Conservation (phyloP, 192 early-diverging fungal species). For the Entrophospora sp. region DNA sequence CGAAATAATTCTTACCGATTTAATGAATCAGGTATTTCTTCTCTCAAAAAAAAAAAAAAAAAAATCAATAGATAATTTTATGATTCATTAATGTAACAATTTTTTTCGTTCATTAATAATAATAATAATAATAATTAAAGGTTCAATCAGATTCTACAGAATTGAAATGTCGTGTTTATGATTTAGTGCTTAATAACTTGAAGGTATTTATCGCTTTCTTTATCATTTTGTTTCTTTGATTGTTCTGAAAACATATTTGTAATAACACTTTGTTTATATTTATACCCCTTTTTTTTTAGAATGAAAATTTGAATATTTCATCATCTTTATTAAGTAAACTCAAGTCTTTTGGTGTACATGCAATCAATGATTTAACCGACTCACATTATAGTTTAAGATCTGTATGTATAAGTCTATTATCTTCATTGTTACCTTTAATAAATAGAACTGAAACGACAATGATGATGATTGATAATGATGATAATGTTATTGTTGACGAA, state of each 20-base stretch:
- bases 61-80: not conserved
- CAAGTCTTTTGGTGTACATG: conserved; percentile 24
- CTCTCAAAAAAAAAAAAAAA: too few relatives aligned
- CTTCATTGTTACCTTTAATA: conserved; percentile 32
- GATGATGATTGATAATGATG: too few relatives aligned
- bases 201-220: conserved; percentile 10
- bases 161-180: conserved; percentile 18
- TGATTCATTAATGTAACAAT: not conserved
- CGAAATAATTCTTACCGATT: conserved; percentile 22
- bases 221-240: too few relatives aligned
- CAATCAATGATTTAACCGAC: conserved; percentile 34
- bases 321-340: conserved; percentile 25
- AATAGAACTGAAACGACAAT: not conserved
- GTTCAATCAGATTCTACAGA: conserved; percentile 32
- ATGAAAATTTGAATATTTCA: not conserved
- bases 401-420: conserved; percentile 33
- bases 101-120: not conserved
- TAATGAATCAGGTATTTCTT: conserved; percentile 29
- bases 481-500: too few relatives aligned
- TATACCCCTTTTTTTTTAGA: too few relatives aligned
- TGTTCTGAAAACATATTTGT: too few relatives aligned
- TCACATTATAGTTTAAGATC: conserved; percentile 42
- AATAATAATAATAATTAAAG: conserved; percentile 5
- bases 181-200: conserved; percentile 12
- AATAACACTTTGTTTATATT: too few relatives aligned